These are phyloP conservation scores for Sarocladium kiliense DNA, from an alignment of 2,329 filamentous ascomycete genomes.

Conservation along the genomic window DNA sequence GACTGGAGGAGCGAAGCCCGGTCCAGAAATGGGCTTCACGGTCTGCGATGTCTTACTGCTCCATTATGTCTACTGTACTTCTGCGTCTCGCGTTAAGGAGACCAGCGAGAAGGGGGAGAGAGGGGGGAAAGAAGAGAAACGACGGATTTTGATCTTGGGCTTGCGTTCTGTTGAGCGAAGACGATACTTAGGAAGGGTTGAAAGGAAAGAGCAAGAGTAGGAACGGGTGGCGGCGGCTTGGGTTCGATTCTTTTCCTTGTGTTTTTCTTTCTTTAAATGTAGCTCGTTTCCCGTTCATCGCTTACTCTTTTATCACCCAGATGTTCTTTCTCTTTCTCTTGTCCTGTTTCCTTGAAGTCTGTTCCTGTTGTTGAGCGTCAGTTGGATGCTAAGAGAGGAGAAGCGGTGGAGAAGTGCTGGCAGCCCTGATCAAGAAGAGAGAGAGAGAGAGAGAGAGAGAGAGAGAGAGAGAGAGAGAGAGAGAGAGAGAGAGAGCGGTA, in stretches of 20 bases:
- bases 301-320: background rate
- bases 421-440: too few species aligned
- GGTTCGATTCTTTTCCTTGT: background rate
- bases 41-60: background rate
- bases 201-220: background rate
- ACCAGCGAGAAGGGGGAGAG: background rate
- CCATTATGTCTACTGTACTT: conserved; percentile 1
- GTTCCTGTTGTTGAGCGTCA: background rate
- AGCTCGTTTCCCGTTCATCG: background rate
- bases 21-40: background rate
- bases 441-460: background rate
- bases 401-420: too few species aligned
- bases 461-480: background rate
- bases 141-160: background rate
- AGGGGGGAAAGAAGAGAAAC: background rate
- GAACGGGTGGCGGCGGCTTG: background rate
- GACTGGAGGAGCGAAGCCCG: background rate
- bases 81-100: conserved; percentile 1
- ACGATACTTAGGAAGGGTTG: background rate
- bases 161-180: background rate
- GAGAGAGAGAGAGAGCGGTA: background rate
- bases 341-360: background rate
- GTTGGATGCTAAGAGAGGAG: background rate
- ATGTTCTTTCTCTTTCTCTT: background rate
- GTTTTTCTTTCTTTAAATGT: background rate